Conservation (phyloP, 176 grass and related monocot species). For the Hordeum marinum region DNA sequence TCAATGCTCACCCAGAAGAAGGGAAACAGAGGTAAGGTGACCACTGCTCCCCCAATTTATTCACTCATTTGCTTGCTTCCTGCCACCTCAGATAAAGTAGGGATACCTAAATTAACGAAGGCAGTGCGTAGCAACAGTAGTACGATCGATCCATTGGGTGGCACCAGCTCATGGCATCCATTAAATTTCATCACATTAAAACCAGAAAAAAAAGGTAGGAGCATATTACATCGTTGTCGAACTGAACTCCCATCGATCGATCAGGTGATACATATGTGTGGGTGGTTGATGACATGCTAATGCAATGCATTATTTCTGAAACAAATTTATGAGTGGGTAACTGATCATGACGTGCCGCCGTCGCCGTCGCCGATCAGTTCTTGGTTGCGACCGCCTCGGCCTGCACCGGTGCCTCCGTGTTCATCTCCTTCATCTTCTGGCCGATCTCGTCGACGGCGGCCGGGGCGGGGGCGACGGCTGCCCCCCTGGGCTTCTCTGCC, state of each 20-base stretch:
- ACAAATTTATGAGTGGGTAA: not conserved
- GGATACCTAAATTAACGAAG: not conserved
- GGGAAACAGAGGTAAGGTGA: not conserved
- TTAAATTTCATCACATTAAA: not conserved
- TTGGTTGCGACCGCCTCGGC: constrained; percentile 19
- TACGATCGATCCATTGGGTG: not conserved
- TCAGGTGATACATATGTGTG: not conserved
- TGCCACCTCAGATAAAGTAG: not conserved
- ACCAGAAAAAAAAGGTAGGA: not conserved
- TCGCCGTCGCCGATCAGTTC: constrained; percentile 16
- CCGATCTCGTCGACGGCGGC: constrained; percentile 2
- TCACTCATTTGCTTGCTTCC: not conserved
- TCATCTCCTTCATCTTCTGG: constrained; percentile 39
- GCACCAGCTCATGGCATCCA: not conserved
- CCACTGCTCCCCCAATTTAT: not conserved
- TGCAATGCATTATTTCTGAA: constrained; percentile 17
- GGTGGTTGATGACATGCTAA: not conserved
- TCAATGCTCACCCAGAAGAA: not conserved
- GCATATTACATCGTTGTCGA: not conserved
- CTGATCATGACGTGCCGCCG: not conserved
- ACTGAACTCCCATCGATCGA: not conserved
- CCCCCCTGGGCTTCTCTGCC: not conserved
- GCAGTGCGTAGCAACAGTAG: not conserved
- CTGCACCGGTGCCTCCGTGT: constrained; percentile 9
- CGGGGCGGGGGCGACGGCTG: not conserved